Conservation (phyloP, 108 stramenopile genomes). For the Cyclotella cryptica region DNA sequence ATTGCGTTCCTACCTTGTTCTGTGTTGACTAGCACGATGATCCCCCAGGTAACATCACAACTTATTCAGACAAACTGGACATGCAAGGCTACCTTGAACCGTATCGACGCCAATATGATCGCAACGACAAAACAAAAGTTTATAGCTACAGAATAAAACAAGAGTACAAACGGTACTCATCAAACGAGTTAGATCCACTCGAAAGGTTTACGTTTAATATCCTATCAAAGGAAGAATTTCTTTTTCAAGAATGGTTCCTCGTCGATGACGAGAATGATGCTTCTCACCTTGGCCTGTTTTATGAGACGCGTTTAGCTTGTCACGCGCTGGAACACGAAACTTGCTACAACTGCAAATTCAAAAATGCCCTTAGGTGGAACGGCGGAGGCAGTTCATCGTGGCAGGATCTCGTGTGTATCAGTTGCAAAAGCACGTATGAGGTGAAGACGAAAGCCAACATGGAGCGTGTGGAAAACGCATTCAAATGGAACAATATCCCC, state of each 20-base stretch:
- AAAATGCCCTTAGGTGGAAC: conserved; percentile 9
- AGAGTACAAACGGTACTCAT: background rate
- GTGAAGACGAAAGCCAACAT: conserved; percentile 21
- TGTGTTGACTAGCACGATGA: background rate
- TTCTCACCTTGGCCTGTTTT: background rate
- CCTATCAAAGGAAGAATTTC: background rate
- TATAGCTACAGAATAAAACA: background rate
- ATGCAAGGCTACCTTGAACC: background rate
- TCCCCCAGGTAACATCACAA: background rate
- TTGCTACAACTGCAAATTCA: conserved; percentile 20
- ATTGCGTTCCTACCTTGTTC: background rate
- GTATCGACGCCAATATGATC: background rate
- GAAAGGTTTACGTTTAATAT: background rate
- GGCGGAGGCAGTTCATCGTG: conserved; percentile 13
- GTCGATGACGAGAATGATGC: background rate
- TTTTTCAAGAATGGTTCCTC: background rate
- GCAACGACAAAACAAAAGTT: background rate
- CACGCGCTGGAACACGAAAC: conserved; percentile 5
- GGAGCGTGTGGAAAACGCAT: conserved; percentile 12
- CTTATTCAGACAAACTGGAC: background rate
- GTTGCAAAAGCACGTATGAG: conserved; percentile 8
- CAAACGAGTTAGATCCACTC: background rate
- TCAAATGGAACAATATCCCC: background rate
- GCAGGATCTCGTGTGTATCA: conserved; percentile 3
- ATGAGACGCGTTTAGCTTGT: background rate